A percentile compares a stretch with the other conserved stretches of the same genome.
Evolutionary conservation across 139 green algal species (phyloP).

Genomic region (Micractinium conductrix): DNA sequence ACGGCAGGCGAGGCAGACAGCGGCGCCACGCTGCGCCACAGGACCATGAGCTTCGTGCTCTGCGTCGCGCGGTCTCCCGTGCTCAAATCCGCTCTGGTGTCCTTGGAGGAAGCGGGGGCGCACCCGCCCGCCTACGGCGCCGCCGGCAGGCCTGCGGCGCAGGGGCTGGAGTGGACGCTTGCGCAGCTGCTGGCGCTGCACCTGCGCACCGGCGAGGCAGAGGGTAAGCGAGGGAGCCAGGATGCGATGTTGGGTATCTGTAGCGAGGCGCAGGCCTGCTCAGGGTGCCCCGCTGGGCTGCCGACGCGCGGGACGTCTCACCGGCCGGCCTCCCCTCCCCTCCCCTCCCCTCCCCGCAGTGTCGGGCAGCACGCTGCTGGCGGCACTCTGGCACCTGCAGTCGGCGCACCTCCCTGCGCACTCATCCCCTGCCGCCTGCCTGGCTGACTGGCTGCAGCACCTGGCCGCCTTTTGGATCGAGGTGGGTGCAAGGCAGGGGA

Average conservation of each 20-base stretch:
- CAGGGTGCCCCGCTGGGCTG: not conserved
- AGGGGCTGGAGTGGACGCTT: not conserved
- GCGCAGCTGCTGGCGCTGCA: slow-evolving; percentile 6
- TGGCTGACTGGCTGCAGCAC: not conserved
- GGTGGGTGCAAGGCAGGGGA: not conserved
- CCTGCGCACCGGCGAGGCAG: not conserved
- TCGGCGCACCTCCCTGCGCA: not conserved
- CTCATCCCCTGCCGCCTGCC: not conserved
- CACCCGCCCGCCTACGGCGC: not conserved
- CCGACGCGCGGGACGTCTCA: not conserved
- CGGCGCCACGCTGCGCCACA: not conserved
- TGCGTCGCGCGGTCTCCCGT: not conserved
- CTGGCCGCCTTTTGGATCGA: not conserved
- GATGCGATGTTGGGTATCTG: too few species aligned
- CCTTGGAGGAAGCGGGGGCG: not conserved
- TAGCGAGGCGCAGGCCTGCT: not conserved
- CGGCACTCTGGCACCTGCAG: slow-evolving; percentile 3
- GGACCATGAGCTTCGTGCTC: not conserved
- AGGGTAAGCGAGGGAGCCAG: not conserved
- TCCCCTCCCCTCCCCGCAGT: not conserved
- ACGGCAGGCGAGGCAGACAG: not conserved
- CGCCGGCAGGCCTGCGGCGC: not conserved
- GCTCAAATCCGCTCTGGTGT: not conserved
- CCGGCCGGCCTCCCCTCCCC: not conserved
- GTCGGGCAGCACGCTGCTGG: not conserved